phyloP scores from a whole-genome alignment of 2,329 filamentous ascomycete genomes.

The Huntiella abstrusa region DNA sequence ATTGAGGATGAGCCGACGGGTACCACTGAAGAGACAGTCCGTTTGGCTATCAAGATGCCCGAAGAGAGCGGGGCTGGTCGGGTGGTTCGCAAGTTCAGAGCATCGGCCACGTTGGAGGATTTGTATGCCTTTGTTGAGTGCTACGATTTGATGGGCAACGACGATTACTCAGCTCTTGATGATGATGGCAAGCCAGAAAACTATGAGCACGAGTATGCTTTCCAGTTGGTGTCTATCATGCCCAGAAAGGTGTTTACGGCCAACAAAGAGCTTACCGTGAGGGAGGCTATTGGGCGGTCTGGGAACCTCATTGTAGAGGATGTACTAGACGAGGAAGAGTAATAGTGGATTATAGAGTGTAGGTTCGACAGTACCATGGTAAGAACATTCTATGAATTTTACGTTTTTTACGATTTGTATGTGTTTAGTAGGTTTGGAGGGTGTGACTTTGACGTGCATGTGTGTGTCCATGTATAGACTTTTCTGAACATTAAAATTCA shows the following conservation, averaged over 20 bases:
- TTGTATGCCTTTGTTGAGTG: constrained; percentile 95
- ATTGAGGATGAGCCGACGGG: constrained; percentile 49
- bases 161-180: constrained; percentile 17
- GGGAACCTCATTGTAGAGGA: constrained; percentile 81
- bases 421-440: background rate
- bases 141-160: constrained; percentile 40
- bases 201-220: constrained; percentile 70
- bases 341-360: background rate
- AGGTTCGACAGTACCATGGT: constrained; percentile 6
- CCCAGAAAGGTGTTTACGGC: constrained; percentile 66
- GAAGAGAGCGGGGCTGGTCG: constrained; percentile 44
- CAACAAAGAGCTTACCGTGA: constrained; percentile 44
- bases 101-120: constrained; percentile 59
- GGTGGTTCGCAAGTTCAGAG: constrained; percentile 56
- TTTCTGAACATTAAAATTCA: background rate
- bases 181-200: constrained; percentile 31
- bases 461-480: background rate
- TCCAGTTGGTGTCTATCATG: constrained; percentile 69
- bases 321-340: constrained; percentile 17
- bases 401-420: no score
- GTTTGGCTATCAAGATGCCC: constrained; percentile 49
- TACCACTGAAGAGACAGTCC: constrained; percentile 47
- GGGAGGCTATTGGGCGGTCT: constrained; percentile 57
- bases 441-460: background rate
- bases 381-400: constrained; percentile 2